phyloP scores from a whole-genome alignment of 2,329 filamentous ascomycete species.

The Trichophyton verrucosum region DNA sequence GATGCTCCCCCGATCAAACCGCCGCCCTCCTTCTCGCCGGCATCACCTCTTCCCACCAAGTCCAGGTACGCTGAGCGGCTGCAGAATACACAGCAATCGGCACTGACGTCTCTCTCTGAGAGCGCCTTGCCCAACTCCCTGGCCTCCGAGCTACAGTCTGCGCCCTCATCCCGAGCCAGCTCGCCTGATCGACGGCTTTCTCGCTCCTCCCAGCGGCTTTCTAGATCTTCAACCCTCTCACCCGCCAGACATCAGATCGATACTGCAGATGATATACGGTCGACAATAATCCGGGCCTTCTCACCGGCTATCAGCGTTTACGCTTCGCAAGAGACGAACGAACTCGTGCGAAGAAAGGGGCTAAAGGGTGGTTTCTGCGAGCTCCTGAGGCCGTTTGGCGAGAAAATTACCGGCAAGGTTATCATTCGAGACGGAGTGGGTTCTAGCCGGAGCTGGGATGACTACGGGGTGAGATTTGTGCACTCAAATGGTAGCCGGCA shows the following conservation, averaged over 20 bases:
- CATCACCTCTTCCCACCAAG: conserved; percentile 50
- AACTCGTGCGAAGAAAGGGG: conserved; percentile 69
- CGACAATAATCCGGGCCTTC: conserved; percentile 68
- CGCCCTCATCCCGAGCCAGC: conserved; percentile 53
- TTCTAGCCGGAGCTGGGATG: conserved; percentile 68
- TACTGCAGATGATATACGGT: conserved; percentile 44
- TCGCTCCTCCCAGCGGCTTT: conserved; percentile 40
- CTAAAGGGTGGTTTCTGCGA: conserved; percentile 72
- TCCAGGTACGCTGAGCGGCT: conserved; percentile 40
- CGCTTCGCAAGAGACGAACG: conserved; percentile 75
- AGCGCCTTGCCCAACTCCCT: conserved; percentile 41
- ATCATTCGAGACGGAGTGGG: conserved; percentile 84
- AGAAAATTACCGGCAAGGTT: conserved; percentile 74
- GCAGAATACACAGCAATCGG: conserved; percentile 36
- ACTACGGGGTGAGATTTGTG: conserved; percentile 80
- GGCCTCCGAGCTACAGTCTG: conserved; percentile 42
- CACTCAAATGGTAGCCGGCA: conserved; percentile 42
- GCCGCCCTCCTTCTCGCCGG: conserved; percentile 56
- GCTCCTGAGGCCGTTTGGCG: conserved; percentile 79
- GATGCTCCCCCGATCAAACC: conserved; percentile 54
- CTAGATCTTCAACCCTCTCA: conserved; percentile 34
- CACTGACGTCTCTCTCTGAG: conserved; percentile 37
- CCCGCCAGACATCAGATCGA: conserved; percentile 42
- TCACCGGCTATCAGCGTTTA: conserved; percentile 81
- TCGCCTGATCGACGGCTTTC: conserved; percentile 53